Evolutionary conservation across 768 basidiomycete genomes (phyloP).

Genomic region (Austroboletus festivus): DNA sequence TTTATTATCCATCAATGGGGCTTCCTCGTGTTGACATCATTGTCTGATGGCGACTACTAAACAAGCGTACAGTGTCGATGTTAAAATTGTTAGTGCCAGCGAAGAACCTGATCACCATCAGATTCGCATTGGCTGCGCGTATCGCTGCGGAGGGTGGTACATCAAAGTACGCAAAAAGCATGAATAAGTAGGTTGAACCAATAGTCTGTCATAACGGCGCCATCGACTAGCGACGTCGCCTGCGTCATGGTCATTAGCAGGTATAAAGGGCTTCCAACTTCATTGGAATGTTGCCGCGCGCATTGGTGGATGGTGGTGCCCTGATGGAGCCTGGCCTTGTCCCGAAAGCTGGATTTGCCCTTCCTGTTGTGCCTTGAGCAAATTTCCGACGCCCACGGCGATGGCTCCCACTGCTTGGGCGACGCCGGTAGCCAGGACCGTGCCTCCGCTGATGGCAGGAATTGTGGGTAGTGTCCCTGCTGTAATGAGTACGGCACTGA

Average conservation of each 20-base stretch:
- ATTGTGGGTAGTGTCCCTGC: constrained; percentile 72
- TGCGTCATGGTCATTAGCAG: constrained; percentile 5
- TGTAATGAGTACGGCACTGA: constrained; percentile 77
- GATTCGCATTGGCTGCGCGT: constrained; percentile 3
- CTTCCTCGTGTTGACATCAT: constrained; percentile 29
- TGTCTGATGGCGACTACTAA: constrained; percentile 22
- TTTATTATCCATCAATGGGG: constrained; percentile 12
- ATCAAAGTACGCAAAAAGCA: neutral
- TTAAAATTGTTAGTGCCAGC: constrained; percentile 7
- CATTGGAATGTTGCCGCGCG: constrained; percentile 32
- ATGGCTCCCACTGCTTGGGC: constrained; percentile 79
- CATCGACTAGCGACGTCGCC: constrained; percentile 24
- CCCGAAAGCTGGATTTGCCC: constrained; percentile 31
- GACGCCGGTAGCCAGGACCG: constrained; percentile 67
- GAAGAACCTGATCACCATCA: constrained; percentile 14
- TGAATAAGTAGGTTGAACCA: constrained; percentile 20
- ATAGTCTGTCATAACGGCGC: constrained; percentile 13
- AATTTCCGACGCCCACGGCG: constrained; percentile 67
- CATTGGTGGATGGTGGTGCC: constrained; percentile 25
- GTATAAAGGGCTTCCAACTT: neutral
- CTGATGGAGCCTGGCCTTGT: constrained; percentile 12
- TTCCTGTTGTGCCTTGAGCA: constrained; percentile 49
- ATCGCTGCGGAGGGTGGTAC: neutral
- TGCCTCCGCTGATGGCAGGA: constrained; percentile 69
- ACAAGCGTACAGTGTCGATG: constrained; percentile 15